Conservation (phyloP, 495 filamentous ascomycete species). For the Ascobolus immersus region DNA sequence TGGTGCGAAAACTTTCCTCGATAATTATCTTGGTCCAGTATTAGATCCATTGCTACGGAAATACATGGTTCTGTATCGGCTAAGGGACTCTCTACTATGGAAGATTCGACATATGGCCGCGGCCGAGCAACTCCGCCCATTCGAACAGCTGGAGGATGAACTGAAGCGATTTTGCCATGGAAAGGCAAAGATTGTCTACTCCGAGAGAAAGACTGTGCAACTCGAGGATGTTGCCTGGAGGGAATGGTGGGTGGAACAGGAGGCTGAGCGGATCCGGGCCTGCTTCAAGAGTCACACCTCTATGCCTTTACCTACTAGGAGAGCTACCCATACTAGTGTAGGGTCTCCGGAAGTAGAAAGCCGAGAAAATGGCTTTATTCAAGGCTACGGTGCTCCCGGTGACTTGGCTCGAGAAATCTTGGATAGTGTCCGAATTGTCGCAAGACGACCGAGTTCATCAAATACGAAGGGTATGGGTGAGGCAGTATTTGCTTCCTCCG, state of each 20-base stretch:
- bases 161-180: slow-evolving; percentile 13
- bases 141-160: slow-evolving; percentile 24
- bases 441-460: slow-evolving; percentile 8
- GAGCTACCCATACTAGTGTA: too few species aligned
- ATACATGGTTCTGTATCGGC: slow-evolving; percentile 34
- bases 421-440: slow-evolving; percentile 26
- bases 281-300: slow-evolving; percentile 31
- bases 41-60: slow-evolving; percentile 41
- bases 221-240: slow-evolving; percentile 36
- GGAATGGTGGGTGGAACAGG: slow-evolving; percentile 50
- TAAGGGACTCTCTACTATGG: slow-evolving; percentile 33
- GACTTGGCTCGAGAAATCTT: slow-evolving; percentile 35
- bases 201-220: slow-evolving; percentile 29
- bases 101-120: slow-evolving; percentile 33
- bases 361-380: slow-evolving; percentile 1
- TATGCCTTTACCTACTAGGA: too few species aligned
- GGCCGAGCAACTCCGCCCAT: slow-evolving; percentile 27
- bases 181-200: slow-evolving; percentile 16
- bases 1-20: slow-evolving; percentile 37
- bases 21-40: slow-evolving; percentile 38
- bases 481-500: slow-evolving; percentile 14
- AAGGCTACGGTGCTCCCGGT: slow-evolving; percentile 13
- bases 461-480: slow-evolving; percentile 16
- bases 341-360: too few species aligned
- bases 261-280: slow-evolving; percentile 37